Conservation (phyloP, 2,329 filamentous ascomycete genomes). For the Trichophyton simii region DNA sequence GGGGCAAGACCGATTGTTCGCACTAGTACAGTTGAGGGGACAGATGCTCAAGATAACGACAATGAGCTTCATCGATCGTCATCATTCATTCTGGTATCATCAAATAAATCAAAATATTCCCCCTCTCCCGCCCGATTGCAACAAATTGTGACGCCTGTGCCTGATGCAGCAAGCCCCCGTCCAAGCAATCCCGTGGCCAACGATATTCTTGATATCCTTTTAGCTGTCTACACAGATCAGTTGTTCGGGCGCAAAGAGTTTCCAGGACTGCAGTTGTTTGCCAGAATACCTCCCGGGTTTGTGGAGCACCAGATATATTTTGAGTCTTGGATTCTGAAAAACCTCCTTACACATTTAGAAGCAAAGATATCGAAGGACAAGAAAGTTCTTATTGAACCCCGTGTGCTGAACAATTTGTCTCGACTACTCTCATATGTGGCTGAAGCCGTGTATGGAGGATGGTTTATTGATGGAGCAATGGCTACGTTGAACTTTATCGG, state of each 20-base stretch:
- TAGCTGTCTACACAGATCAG: constrained; percentile 75
- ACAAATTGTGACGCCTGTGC: constrained; percentile 48
- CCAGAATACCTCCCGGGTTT: constrained; percentile 83
- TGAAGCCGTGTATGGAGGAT: constrained; percentile 88
- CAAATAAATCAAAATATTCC: constrained; percentile 48
- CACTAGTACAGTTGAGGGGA: constrained; percentile 49
- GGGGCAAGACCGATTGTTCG: constrained; percentile 57
- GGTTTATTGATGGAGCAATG: constrained; percentile 84
- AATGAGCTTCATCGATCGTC: constrained; percentile 60
- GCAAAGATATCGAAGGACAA: constrained; percentile 59
- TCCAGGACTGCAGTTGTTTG: constrained; percentile 67
- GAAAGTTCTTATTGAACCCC: constrained; percentile 63
- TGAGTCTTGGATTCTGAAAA: constrained; percentile 73
- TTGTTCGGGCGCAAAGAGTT: constrained; percentile 82
- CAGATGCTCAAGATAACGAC: constrained; percentile 29
- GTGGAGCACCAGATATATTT: constrained; percentile 93
- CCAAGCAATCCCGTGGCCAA: constrained; percentile 61
- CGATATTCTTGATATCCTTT: constrained; percentile 61
- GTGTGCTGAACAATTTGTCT: constrained; percentile 73
- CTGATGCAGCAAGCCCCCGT: constrained; percentile 33
- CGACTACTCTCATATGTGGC: constrained; percentile 68
- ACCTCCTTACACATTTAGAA: constrained; percentile 58
- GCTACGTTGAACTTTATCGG: constrained; percentile 76
- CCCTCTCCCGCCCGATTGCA: constrained; percentile 52
- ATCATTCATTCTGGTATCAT: constrained; percentile 78